These are phyloP conservation scores for Schwanniomyces vanrijiae DNA, from an alignment of 805 yeast species.

Conservation along the genomic window DNA sequence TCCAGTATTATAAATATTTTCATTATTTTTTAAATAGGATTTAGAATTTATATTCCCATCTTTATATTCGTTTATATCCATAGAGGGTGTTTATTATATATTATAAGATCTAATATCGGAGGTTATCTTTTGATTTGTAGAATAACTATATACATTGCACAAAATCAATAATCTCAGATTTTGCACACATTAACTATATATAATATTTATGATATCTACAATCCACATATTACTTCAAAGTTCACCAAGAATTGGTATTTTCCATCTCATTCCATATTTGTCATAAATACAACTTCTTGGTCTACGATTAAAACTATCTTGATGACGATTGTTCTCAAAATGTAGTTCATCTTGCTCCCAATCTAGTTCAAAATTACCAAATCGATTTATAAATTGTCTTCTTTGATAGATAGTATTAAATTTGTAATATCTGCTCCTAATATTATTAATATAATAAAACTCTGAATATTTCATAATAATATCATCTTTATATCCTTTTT, in stretches of 20 bases:
- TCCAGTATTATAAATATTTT: not conserved
- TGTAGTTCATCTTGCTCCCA: conserved; percentile 19
- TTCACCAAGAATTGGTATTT: conserved; percentile 40
- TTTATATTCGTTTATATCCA: not conserved
- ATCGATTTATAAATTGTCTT: conserved; percentile 41
- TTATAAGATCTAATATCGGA: not conserved
- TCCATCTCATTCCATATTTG: conserved; percentile 40
- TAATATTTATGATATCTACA: not conserved
- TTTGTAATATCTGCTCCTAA: conserved; percentile 33
- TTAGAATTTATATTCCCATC: not conserved
- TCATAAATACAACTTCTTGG: conserved; percentile 32
- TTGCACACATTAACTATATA: not conserved
- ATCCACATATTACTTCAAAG: conserved; percentile 12
- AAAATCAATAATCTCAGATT: not conserved
- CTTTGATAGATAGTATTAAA: conserved; percentile 42
- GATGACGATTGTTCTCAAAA: conserved; percentile 7
- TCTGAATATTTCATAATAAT: conserved; percentile 26
- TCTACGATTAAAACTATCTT: not conserved
- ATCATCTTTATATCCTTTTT: not conserved
- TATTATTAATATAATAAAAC: conserved; percentile 32
- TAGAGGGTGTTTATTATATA: not conserved
- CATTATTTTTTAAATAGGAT: not conserved
- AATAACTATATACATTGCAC: not conserved
- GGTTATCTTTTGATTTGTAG: not conserved
- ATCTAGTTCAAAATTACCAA: conserved; percentile 38